phyloP scores from a whole-genome alignment of 1,139 yeast genomes.

The Pichia sp. region DNA sequence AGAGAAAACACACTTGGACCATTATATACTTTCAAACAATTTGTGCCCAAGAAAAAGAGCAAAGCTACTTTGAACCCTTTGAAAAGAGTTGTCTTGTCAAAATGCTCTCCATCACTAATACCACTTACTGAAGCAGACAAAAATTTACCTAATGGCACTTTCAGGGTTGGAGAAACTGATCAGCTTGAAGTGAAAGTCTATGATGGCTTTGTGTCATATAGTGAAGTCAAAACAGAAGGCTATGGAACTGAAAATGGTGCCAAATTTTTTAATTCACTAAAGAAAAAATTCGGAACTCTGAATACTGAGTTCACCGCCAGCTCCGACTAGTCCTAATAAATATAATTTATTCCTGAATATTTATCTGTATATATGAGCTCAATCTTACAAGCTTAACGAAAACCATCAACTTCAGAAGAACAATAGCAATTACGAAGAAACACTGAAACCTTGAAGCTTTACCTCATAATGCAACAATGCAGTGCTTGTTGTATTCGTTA shows the following conservation, averaged over 20 bases:
- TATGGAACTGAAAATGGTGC: slow-evolving; percentile 44
- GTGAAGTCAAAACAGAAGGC: slow-evolving; percentile 50
- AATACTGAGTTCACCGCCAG: slow-evolving; percentile 10
- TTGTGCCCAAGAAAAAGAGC: slow-evolving; percentile 15
- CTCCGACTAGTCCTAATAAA: not conserved
- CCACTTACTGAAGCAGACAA: not conserved
- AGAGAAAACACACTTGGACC: slow-evolving; percentile 57
- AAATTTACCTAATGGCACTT: slow-evolving; percentile 8
- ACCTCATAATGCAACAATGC: slow-evolving; percentile 24
- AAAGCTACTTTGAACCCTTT: not conserved
- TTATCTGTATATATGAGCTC: not conserved
- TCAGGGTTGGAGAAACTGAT: slow-evolving; percentile 7
- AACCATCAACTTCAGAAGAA: not conserved
- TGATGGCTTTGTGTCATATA: slow-evolving; percentile 40
- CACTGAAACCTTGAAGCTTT: too few species aligned
- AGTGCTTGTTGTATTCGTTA: slow-evolving; percentile 60
- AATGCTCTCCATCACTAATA: not conserved
- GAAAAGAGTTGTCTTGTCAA: slow-evolving; percentile 48
- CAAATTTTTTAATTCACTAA: slow-evolving; percentile 40
- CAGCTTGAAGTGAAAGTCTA: slow-evolving; percentile 40
- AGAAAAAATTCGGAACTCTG: slow-evolving; percentile 42
- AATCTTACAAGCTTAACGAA: not conserved
- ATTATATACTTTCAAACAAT: slow-evolving; percentile 43
- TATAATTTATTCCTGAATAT: not conserved
- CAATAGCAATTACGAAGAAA: too few species aligned